Evolutionary conservation across 306 rosid species (phyloP).

Genomic region (Cyclanthera cordifolia): DNA sequence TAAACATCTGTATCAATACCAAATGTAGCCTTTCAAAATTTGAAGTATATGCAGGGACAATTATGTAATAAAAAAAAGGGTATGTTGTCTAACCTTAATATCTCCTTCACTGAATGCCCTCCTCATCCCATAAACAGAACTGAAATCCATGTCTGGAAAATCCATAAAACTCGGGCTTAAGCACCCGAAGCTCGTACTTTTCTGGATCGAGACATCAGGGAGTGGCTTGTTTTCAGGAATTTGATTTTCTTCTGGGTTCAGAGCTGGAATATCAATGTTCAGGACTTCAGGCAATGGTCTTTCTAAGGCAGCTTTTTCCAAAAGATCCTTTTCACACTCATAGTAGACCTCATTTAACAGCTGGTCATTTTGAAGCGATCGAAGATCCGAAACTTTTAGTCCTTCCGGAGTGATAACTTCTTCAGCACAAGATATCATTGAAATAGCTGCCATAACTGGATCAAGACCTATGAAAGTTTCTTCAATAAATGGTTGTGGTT

Average conservation of each 20-base stretch:
- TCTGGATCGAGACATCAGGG: constrained; percentile 39
- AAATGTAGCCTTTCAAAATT: neutral
- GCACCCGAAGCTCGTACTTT: constrained; percentile 55
- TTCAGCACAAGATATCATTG: constrained; percentile 75
- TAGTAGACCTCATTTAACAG: constrained; percentile 70
- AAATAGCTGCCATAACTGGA: constrained; percentile 56
- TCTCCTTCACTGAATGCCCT: constrained; percentile 92
- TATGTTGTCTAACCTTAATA: constrained; percentile 56
- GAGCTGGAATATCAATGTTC: constrained; percentile 48
- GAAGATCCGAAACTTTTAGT: constrained; percentile 53
- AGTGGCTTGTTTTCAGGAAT: constrained; percentile 43
- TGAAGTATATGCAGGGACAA: neutral
- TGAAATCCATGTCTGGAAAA: constrained; percentile 51
- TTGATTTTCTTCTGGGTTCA: constrained; percentile 34
- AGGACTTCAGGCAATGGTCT: constrained; percentile 44
- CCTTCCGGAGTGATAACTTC: constrained; percentile 53
- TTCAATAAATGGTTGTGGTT: constrained; percentile 61
- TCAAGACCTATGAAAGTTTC: constrained; percentile 46
- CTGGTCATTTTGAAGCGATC: constrained; percentile 68
- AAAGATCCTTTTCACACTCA: constrained; percentile 63
- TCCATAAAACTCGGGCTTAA: constrained; percentile 64
- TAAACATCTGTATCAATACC: neutral
- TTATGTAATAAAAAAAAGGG: neutral
- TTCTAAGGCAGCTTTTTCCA: constrained; percentile 55
- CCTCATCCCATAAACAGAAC: constrained; percentile 65